phyloP scores from a whole-genome alignment of 768 basidiomycete species.

The Lactarius sp. region DNA sequence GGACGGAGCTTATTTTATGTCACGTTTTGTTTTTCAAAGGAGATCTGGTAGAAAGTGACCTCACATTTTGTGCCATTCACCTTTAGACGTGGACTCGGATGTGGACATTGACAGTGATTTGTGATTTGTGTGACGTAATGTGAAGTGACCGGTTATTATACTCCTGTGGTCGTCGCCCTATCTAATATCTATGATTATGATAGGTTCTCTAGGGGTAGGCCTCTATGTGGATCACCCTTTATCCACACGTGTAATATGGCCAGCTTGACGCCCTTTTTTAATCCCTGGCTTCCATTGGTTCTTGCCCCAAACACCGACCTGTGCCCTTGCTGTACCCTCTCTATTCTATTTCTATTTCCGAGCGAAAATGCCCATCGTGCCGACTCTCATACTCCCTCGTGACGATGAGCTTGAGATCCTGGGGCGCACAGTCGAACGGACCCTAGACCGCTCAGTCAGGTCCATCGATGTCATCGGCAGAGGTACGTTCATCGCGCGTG shows the following conservation, averaged over 20 bases:
- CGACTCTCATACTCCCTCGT: slow-evolving; percentile 15
- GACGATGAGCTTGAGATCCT: slow-evolving; percentile 26
- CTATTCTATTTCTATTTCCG: not conserved
- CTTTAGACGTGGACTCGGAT: slow-evolving; percentile 25
- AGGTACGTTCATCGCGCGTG: slow-evolving; percentile 20
- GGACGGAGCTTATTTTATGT: slow-evolving; percentile 37
- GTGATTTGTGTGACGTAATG: not conserved
- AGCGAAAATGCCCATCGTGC: slow-evolving; percentile 13
- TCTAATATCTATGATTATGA: no score
- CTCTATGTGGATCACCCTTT: not conserved
- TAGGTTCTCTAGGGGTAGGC: no score
- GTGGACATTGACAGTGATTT: not conserved
- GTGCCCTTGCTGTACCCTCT: slow-evolving; percentile 5
- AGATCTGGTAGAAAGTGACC: slow-evolving; percentile 18
- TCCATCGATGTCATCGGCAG: slow-evolving; percentile 28
- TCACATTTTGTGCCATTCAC: slow-evolving; percentile 55
- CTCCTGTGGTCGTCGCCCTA: no score
- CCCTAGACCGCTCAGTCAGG: slow-evolving; percentile 21
- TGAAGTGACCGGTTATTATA: no score
- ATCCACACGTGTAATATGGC: not conserved
- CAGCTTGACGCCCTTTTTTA: not conserved
- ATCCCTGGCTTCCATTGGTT: not conserved
- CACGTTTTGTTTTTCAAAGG: not conserved
- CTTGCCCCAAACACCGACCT: not conserved
- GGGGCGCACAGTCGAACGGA: slow-evolving; percentile 23